These are phyloP conservation scores for Cytospora mali DNA, from an alignment of 2,329 filamentous ascomycete genomes.

Conservation along the genomic window DNA sequence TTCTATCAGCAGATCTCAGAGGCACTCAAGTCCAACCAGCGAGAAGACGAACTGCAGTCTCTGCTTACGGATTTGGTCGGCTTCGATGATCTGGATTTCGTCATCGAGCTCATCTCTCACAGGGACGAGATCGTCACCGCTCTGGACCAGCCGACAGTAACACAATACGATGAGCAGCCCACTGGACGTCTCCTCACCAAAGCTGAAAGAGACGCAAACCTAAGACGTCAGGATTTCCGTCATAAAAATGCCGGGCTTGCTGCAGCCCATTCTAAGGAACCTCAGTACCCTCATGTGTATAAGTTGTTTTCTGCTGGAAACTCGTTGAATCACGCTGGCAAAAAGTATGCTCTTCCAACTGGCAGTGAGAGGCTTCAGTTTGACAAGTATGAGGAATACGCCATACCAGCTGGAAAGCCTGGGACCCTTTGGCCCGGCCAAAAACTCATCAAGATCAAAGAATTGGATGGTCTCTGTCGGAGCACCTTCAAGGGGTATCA, in stretches of 20 bases:
- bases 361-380: slow-evolving; percentile 72
- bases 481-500: slow-evolving; percentile 96
- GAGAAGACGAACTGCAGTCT: slow-evolving; percentile 89
- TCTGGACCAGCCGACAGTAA: slow-evolving; percentile 37
- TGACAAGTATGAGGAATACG: slow-evolving; percentile 86
- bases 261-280: slow-evolving; percentile 70
- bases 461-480: slow-evolving; percentile 85
- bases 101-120: slow-evolving; percentile 85
- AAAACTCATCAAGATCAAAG: slow-evolving; percentile 75
- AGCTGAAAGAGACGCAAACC: slow-evolving; percentile 75
- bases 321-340: slow-evolving; percentile 75
- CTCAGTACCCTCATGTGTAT: slow-evolving; percentile 93
- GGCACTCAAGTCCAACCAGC: slow-evolving; percentile 66
- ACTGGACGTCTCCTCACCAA: slow-evolving; percentile 66
- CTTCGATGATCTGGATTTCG: slow-evolving; percentile 90
- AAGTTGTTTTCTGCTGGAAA: slow-evolving; percentile 83
- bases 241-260: slow-evolving; percentile 79
- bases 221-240: slow-evolving; percentile 74
- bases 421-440: slow-evolving; percentile 73
- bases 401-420: slow-evolving; percentile 79
- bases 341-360: slow-evolving; percentile 78
- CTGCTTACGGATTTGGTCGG: slow-evolving; percentile 87
- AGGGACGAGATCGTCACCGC: slow-evolving; percentile 65
- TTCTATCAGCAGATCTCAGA: slow-evolving; percentile 78
- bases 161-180: slow-evolving; percentile 34